phyloP scores from a whole-genome alignment of 768 basidiomycete genomes.

The Mycena floridula region DNA sequence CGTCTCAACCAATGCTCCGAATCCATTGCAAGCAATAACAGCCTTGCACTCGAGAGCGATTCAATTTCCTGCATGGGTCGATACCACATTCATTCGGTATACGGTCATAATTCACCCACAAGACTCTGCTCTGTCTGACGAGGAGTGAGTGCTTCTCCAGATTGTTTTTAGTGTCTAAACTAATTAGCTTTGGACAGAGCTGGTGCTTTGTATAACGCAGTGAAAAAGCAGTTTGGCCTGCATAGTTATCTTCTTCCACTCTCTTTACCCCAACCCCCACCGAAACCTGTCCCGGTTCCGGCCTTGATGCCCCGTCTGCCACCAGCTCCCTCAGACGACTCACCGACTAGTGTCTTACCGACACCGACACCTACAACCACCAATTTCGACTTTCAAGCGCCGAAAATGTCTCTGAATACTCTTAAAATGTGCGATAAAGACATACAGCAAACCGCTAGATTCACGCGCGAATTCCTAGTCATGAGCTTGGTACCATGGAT shows the following conservation, averaged over 20 bases:
- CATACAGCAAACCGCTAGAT: constrained; percentile 66
- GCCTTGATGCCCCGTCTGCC: constrained; percentile 64
- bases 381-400: constrained; percentile 17
- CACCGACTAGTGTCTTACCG: constrained; percentile 14
- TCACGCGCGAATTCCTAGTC: constrained; percentile 81
- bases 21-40: constrained; percentile 76
- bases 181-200: constrained; percentile 46
- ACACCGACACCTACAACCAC: constrained; percentile 15
- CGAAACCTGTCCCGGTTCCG: constrained; percentile 64
- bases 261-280: constrained; percentile 52
- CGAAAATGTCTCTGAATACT: constrained; percentile 26
- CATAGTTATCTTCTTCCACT: constrained; percentile 69
- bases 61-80: constrained; percentile 80
- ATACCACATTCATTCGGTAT: constrained; percentile 62
- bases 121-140: constrained; percentile 62
- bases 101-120: constrained; percentile 74
- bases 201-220: constrained; percentile 74
- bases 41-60: constrained; percentile 60
- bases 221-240: constrained; percentile 81
- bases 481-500: constrained; percentile 95
- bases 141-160: constrained; percentile 56
- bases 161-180: neutral
- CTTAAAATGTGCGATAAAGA: constrained; percentile 63
- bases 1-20: constrained; percentile 75
- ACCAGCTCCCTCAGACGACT: constrained; percentile 33